These are phyloP conservation scores for Colletotrichum limetticola DNA, from an alignment of 2,329 filamentous ascomycete genomes.

Conservation along the genomic window DNA sequence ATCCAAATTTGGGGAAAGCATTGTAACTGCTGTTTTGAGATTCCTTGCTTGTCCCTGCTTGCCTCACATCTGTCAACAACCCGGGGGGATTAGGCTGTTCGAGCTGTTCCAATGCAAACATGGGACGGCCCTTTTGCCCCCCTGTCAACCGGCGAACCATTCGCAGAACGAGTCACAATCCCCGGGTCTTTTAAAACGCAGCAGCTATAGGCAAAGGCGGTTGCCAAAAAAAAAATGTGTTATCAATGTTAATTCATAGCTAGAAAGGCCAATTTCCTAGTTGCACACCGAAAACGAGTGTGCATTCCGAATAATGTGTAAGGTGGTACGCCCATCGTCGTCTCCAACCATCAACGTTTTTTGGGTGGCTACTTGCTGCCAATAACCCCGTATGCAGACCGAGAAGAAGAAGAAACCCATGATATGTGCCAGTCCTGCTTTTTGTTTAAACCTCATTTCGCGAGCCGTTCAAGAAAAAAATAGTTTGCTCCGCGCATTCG, in stretches of 20 bases:
- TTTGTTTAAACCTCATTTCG: conserved; percentile 9
- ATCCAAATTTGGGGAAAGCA: conserved; percentile 1
- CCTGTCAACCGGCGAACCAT: background rate
- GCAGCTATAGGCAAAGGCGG: background rate
- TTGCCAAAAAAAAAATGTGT: background rate
- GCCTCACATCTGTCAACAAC: conserved; percentile 2
- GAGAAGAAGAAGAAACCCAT: background rate
- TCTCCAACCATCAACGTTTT: conserved; percentile 12
- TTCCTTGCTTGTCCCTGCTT: conserved; percentile 4
- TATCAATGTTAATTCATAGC: conserved; percentile 7
- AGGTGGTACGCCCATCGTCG: background rate
- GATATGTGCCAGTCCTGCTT: conserved; percentile 1
- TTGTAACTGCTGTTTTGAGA: background rate
- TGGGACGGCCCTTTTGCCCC: background rate
- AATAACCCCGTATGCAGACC: background rate
- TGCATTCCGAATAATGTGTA: background rate
- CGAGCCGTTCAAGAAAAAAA: conserved; percentile 18
- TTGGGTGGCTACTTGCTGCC: background rate
- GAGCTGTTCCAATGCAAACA: conserved; percentile 1
- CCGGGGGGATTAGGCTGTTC: conserved; percentile 6
- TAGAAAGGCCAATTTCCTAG: background rate
- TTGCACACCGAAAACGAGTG: background rate
- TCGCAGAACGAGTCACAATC: conserved; percentile 4
- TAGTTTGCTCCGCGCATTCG: conserved; percentile 23
- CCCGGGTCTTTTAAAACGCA: background rate